Evolutionary conservation across 2,329 filamentous ascomycete species (phyloP).

Genomic region (Beauveria pseudobassiana): DNA sequence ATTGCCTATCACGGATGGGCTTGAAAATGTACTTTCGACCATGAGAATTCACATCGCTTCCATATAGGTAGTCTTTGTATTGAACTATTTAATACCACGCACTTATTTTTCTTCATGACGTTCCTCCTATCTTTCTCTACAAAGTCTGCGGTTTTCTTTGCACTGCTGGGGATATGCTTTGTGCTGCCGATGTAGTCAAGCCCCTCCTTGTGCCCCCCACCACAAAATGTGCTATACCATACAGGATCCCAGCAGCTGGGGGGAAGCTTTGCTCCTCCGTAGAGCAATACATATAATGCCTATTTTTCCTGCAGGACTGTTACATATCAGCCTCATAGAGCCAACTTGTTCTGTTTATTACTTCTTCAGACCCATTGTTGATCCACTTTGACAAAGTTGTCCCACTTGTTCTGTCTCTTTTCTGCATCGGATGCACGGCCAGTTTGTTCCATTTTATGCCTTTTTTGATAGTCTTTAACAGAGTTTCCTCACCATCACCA

Average conservation of each 20-base stretch:
- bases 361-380: not conserved
- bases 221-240: not conserved
- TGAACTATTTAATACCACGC: not conserved
- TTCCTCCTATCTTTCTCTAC: not conserved
- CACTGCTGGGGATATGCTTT: not conserved
- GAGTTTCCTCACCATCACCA: not conserved
- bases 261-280: not conserved
- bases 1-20: not conserved
- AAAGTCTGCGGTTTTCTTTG: not conserved
- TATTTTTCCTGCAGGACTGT: not conserved
- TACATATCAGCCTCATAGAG: not conserved
- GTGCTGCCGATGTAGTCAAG: not conserved
- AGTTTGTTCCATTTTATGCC: not conserved
- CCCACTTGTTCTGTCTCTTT: not conserved
- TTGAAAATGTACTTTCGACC: not conserved
- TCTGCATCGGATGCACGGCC: not conserved
- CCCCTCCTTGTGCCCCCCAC: not conserved
- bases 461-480: not conserved
- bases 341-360: not conserved
- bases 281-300: not conserved
- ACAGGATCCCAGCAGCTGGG: not conserved
- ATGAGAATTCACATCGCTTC: not conserved
- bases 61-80: not conserved
- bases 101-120: not conserved
- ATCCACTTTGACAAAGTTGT: not conserved